Evolutionary conservation across 495 filamentous ascomycete genomes (phyloP).

Genomic region (Neurospora tetraspora): DNA sequence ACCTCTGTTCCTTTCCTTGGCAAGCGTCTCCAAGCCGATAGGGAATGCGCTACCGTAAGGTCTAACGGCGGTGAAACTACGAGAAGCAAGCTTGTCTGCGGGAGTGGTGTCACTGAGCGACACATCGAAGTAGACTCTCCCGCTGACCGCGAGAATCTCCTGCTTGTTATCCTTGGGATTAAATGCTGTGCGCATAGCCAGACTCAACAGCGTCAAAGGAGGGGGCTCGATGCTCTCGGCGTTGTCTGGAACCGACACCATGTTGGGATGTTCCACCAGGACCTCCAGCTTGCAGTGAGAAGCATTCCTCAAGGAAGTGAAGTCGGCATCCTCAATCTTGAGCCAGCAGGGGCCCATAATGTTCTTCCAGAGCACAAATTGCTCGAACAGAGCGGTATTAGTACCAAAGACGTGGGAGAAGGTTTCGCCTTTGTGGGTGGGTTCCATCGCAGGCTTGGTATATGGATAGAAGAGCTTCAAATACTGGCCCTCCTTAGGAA

Average conservation of each 20-base stretch:
- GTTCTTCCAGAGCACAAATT: conserved; percentile 96
- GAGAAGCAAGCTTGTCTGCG: conserved; percentile 77
- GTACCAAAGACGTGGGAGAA: conserved; percentile 93
- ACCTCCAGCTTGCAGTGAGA: conserved; percentile 97
- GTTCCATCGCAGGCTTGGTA: conserved; percentile 52
- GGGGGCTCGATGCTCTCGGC: conserved; percentile 71
- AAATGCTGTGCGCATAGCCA: conserved; percentile 77
- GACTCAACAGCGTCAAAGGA: conserved; percentile 86
- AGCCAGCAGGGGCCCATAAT: conserved; percentile 99
- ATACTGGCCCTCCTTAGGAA: conserved; percentile 85
- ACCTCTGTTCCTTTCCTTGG: conserved; percentile 49
- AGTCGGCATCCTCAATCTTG: conserved; percentile 74
- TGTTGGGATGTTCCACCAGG: conserved; percentile 62
- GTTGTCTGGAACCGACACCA: conserved; percentile 59
- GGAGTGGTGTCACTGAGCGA: conserved; percentile 79
- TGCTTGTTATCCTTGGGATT: conserved; percentile 94
- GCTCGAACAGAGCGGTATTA: conserved; percentile 90
- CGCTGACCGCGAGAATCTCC: conserved; percentile 83
- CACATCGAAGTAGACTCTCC: conserved; percentile 84
- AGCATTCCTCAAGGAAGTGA: conserved; percentile 73
- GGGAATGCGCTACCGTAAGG: conserved; percentile 69
- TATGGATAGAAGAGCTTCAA: conserved; percentile 92
- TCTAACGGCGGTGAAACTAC: conserved; percentile 84
- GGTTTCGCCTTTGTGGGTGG: conserved; percentile 64
- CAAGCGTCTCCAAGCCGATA: conserved; percentile 70